Evolutionary conservation across 257 asterid species (phyloP).

Genomic region (Avicennia marina): DNA sequence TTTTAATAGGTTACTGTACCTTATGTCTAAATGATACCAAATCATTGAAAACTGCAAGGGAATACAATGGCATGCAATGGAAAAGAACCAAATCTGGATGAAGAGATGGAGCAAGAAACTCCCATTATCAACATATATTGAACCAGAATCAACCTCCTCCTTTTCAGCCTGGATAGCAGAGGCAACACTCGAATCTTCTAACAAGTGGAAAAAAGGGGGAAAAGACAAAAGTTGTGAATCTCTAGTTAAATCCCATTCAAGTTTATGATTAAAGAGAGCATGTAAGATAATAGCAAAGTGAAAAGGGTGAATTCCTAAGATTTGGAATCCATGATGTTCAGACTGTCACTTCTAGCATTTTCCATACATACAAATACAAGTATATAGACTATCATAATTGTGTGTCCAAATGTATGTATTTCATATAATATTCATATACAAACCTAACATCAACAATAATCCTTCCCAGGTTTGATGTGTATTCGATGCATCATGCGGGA

Average conservation of each 20-base stretch:
- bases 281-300: neutral
- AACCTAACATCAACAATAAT: no score
- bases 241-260: neutral
- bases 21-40: no score
- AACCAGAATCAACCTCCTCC: constrained; percentile 87
- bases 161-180: constrained; percentile 70
- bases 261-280: constrained; percentile 6
- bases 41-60: no score
- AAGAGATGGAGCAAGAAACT: constrained; percentile 31
- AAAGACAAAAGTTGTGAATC: constrained; percentile 13
- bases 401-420: no score
- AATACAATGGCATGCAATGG: neutral
- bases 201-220: neutral
- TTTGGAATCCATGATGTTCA: neutral
- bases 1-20: no score
- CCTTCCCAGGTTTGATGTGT: no score
- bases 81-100: neutral
- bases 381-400: no score
- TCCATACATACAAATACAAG: no score
- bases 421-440: no score
- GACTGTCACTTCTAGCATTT: no score
- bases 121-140: constrained; percentile 89
- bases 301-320: neutral
- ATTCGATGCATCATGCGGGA: no score
- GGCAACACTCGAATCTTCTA: constrained; percentile 50